Conservation (phyloP, 139 green algal genomes). For the Chlorella sp. region DNA sequence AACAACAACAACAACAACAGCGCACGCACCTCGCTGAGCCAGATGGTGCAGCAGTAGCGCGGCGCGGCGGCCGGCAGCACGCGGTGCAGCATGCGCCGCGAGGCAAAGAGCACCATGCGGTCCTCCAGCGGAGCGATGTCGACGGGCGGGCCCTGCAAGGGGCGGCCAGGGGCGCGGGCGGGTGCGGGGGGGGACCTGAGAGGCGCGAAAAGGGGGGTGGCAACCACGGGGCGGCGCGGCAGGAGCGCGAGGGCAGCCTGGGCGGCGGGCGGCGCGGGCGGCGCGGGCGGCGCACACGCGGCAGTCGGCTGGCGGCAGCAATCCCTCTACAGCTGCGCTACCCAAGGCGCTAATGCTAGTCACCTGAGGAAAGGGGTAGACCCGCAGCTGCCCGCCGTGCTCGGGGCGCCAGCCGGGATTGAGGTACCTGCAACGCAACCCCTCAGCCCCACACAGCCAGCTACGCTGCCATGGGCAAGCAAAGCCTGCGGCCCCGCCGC, state of each 20-base stretch:
- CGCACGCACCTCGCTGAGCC: constrained; percentile 56
- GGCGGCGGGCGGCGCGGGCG: neutral
- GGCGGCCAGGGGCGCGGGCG: neutral
- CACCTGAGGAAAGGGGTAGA: constrained; percentile 70
- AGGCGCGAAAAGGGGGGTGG: neutral
- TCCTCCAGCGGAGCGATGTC: constrained; percentile 60
- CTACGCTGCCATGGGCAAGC: neutral
- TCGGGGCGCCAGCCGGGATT: constrained; percentile 56
- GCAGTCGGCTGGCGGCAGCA: neutral
- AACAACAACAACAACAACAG: too few relatives aligned
- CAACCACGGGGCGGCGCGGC: neutral
- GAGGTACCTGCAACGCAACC: constrained; percentile 61
- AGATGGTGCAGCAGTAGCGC: constrained; percentile 78
- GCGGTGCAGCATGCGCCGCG: constrained; percentile 73
- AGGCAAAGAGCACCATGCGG: constrained; percentile 76
- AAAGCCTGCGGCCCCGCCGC: neutral
- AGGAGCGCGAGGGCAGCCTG: neutral
- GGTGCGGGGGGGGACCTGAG: neutral
- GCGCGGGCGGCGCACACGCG: neutral
- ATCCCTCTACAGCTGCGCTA: neutral
- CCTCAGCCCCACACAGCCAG: too few relatives aligned
- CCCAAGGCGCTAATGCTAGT: neutral
- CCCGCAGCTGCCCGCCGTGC: constrained; percentile 64
- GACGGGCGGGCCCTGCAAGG: constrained; percentile 31
- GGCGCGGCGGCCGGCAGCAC: constrained; percentile 22